phyloP scores from a whole-genome alignment of 768 basidiomycete species.

The Hydnomerulius pinastri region DNA sequence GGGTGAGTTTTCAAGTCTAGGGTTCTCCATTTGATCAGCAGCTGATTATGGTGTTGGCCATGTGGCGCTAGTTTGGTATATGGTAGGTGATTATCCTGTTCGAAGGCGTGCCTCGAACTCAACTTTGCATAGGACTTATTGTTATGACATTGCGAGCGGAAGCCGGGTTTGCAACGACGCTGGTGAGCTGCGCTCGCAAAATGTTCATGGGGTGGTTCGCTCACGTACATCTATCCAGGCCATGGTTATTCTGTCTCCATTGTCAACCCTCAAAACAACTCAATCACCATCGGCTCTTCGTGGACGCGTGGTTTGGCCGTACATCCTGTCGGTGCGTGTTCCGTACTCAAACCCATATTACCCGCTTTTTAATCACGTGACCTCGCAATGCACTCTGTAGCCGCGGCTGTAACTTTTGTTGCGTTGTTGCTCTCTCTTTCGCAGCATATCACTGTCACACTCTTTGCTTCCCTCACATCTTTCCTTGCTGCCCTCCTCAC shows the following conservation, averaged over 20 bases:
- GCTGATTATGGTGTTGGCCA: conserved; percentile 5
- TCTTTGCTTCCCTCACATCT: conserved; percentile 49
- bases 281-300: conserved; percentile 46
- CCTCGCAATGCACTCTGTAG: conserved; percentile 22
- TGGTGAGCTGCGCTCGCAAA: conserved; percentile 34
- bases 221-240: conserved; percentile 32
- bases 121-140: conserved; percentile 53
- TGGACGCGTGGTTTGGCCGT: conserved; percentile 78
- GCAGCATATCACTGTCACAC: conserved; percentile 46
- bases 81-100: conserved; percentile 47
- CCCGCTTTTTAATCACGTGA: conserved; percentile 6
- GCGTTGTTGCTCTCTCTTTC: conserved; percentile 67
- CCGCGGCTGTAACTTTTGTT: conserved; percentile 57
- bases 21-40: neutral
- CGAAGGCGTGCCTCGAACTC: neutral
- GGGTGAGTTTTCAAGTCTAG: conserved; percentile 46
- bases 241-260: conserved; percentile 57
- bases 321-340: conserved; percentile 68
- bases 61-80: conserved; percentile 58
- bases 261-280: conserved; percentile 34
- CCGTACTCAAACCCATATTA: neutral
- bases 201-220: neutral
- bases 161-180: conserved; percentile 44
- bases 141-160: conserved; percentile 48
- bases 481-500: conserved; percentile 72